Evolutionary conservation across 2,329 filamentous ascomycete genomes (phyloP).

Genomic region (Calonectria hongkongensis): DNA sequence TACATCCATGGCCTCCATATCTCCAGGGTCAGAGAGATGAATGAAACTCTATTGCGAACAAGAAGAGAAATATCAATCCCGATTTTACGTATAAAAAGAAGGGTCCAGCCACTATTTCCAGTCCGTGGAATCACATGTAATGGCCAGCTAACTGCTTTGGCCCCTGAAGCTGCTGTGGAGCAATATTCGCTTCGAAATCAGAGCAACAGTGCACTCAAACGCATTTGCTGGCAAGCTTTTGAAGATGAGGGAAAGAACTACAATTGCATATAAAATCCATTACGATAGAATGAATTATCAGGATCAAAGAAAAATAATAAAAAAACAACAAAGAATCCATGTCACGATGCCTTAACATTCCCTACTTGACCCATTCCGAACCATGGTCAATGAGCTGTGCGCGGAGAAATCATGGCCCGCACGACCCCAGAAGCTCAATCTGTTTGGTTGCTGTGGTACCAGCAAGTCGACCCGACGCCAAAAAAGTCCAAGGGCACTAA

Average conservation of each 20-base stretch:
- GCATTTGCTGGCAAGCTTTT: background rate
- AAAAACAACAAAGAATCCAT: background rate
- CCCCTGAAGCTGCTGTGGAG: background rate
- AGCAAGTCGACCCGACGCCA: constrained; percentile 30
- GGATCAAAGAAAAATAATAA: background rate
- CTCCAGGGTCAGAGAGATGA: background rate
- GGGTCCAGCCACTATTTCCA: background rate
- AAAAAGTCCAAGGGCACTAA: constrained; percentile 35
- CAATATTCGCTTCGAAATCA: background rate
- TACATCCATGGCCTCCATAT: background rate
- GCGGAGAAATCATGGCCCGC: constrained; percentile 33
- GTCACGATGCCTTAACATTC: background rate
- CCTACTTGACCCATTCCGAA: background rate
- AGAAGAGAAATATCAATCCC: background rate
- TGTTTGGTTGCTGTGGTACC: constrained; percentile 37
- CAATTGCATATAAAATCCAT: background rate
- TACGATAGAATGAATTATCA: background rate
- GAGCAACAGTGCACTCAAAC: background rate
- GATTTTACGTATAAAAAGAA: background rate
- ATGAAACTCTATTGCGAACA: background rate
- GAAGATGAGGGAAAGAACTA: background rate
- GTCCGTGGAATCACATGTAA: background rate
- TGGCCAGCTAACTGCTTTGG: background rate
- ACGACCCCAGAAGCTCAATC: constrained; percentile 11
- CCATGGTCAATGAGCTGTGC: constrained; percentile 17